Conservation (phyloP, 768 basidiomycete species). For the Mycena vitilis region DNA sequence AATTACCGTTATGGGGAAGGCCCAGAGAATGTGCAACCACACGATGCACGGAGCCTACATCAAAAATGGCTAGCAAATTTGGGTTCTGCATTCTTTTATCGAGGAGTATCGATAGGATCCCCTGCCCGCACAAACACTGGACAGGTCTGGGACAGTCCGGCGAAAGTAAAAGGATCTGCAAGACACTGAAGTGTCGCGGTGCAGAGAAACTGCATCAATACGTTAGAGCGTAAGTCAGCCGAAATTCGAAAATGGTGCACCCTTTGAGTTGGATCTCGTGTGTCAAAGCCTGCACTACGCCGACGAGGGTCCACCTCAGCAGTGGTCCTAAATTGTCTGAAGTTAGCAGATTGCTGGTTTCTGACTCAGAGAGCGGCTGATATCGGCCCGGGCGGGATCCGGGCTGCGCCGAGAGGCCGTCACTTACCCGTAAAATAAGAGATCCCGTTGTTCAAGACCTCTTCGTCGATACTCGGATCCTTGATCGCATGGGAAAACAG, state of each 20-base stretch:
- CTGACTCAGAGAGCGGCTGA: no score
- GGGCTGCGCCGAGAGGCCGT: no score
- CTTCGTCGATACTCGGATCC: conserved; percentile 71
- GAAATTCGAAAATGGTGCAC: conserved; percentile 47
- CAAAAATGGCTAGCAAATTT: conserved; percentile 14
- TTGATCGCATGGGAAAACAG: conserved; percentile 74
- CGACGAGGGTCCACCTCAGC: conserved; percentile 84
- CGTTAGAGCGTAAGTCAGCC: conserved; percentile 1
- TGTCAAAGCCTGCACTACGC: conserved; percentile 73
- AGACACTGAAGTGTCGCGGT: conserved; percentile 67
- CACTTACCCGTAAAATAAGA: conserved; percentile 71
- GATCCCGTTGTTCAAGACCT: conserved; percentile 77
- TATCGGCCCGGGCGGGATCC: no score
- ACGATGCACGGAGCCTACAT: conserved; percentile 23
- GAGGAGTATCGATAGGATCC: conserved; percentile 59
- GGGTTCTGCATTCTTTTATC: conserved; percentile 48
- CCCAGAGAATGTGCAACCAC: conserved; percentile 49
- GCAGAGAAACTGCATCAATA: conserved; percentile 55
- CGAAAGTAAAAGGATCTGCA: conserved; percentile 75
- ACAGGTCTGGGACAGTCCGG: conserved; percentile 74
- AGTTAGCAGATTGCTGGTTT: no score
- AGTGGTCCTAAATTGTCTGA: conserved; percentile 53
- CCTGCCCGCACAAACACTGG: conserved; percentile 70
- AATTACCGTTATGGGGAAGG: conserved; percentile 51
- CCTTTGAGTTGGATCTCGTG: conserved; percentile 67